Percentiles rank a stretch among this genome's conserved stretches.
Conservation (phyloP, 345 rosid species). For the Dipteronia sinensis region DNA sequence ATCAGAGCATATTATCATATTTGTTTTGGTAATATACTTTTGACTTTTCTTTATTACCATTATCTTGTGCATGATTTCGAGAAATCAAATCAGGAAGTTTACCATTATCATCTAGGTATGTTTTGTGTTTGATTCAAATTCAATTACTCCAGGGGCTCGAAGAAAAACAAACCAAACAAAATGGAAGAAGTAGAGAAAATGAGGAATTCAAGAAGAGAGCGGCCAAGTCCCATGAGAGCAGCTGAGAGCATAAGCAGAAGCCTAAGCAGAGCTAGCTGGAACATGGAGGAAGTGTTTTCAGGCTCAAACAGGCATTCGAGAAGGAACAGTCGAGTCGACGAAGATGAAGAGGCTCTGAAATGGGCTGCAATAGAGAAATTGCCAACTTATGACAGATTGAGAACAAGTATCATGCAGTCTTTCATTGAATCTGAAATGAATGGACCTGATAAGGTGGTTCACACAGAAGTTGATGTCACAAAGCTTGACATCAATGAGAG, state of each 20-base stretch:
- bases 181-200: constrained; percentile 43
- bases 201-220: constrained; percentile 34
- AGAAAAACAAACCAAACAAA: background rate
- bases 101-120: background rate
- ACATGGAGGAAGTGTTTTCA: constrained; percentile 64
- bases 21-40: no score
- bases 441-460: constrained; percentile 31
- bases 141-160: background rate
- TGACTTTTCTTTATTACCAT: no score
- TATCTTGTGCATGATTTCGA: no score
- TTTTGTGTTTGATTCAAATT: background rate
- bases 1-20: no score
- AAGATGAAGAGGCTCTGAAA: constrained; percentile 89
- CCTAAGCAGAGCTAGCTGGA: constrained; percentile 61
- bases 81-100: no score
- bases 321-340: constrained; percentile 51
- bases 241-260: constrained; percentile 52
- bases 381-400: constrained; percentile 78
- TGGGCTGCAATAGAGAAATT: constrained; percentile 96
- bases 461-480: constrained; percentile 68
- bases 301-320: constrained; percentile 43
- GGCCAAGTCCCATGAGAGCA: background rate
- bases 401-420: constrained; percentile 71
- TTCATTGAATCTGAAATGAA: constrained; percentile 41
- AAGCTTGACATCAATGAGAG: constrained; percentile 68